Evolutionary conservation across 2,329 filamentous ascomycete species (phyloP).

Genomic region (Talaromyces pinophilus): DNA sequence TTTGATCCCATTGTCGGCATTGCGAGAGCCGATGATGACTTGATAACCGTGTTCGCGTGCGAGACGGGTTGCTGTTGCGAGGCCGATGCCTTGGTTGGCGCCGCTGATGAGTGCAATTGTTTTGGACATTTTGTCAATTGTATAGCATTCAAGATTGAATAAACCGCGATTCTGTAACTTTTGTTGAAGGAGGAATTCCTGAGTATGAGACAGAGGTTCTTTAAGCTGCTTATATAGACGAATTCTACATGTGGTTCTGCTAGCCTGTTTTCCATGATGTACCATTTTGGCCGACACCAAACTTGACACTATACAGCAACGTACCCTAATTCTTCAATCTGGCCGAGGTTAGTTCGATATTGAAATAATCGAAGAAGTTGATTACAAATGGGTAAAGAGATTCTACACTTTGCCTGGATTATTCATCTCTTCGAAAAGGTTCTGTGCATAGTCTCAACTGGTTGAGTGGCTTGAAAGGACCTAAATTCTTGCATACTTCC

Average conservation of each 20-base stretch:
- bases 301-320: neutral
- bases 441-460: neutral
- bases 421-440: neutral
- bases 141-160: neutral
- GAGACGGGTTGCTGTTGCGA: conserved; percentile 16
- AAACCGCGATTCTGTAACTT: neutral
- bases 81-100: conserved; percentile 23
- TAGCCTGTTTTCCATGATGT: neutral
- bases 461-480: neutral
- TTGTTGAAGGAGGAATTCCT: neutral
- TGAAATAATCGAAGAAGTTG: neutral
- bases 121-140: conserved; percentile 12
- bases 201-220: too few species aligned
- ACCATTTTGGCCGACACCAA: conserved; percentile 6
- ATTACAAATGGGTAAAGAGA: neutral
- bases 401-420: neutral
- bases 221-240: neutral
- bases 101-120: conserved; percentile 21
- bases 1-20: conserved; percentile 17
- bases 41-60: conserved; percentile 21
- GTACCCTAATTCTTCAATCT: neutral
- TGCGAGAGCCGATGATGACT: conserved; percentile 23
- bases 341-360: neutral
- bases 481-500: neutral
- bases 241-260: neutral